Evolutionary conservation across 257 asterid species (phyloP), one percentile per base, ranked within the genome.

Genomic region (Lantana camara): DNA sequence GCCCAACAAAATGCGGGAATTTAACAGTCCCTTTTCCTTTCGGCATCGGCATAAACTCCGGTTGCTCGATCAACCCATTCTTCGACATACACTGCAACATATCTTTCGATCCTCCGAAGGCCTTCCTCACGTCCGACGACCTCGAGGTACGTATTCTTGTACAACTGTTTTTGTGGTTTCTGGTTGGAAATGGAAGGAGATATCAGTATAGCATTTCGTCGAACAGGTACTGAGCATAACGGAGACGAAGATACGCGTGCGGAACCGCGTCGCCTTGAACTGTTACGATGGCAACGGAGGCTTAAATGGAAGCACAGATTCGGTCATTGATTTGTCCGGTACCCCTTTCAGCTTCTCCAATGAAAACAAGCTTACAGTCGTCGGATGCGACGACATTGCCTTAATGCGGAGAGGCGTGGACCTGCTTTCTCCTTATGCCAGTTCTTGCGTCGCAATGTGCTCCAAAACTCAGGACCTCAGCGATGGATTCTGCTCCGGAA

Each of bases 401-500:
- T 20, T 24, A 4, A 24, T 72, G 12, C 14, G 49, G 7, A 7
- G 1, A 0, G 2, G 11, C 5, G 9, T 3, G 46, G 46, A 13
- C 0, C 5, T 1, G 15, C 1, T 7, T 2, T 29, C 27, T 11
- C 44, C 53, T 10, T 61, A 23, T 14, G 30, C 64, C 3, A 79
- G 78, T 48, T 74, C 76, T 9, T 79, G 84, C 32, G 65, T 65
- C 0, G 73, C 78, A 2, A 24, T 71, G 3, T 75, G 84, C 72
- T 64, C 64, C 2, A 67, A 65, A 29, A 66, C 69, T 1, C 65
- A 71, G 14, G 76, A 79, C 44, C 52, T 75, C 24, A 41, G 50
- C 9, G 38, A 64, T n/a, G 80, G 78, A 7, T 48, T 63, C 2
- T 79, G 83, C 17, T 44, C 80, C 9, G 83, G 83, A 22, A 74